Evolutionary conservation across 1,139 yeast genomes (phyloP), one percentile per base, ranked within the genome.

Genomic region (Geotrichum fermentans): DNA sequence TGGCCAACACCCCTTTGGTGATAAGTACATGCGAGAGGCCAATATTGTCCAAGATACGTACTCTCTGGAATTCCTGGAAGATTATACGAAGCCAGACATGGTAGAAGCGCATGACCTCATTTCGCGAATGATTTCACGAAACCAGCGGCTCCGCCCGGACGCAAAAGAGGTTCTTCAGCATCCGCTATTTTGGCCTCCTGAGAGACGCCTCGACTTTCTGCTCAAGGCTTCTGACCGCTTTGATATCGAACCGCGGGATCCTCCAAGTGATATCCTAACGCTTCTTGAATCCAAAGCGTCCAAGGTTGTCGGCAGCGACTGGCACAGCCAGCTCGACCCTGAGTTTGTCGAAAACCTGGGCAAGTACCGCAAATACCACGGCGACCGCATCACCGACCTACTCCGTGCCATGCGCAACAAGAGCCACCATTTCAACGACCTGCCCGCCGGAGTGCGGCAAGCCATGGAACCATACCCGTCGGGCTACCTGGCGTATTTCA

Each of bases 1-100:
- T 13, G 98, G 99, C 0, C 65, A 68, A n/a, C 98, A 92, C 70
- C 98, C 98, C 2, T 92, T 87, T 70, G 98, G 98, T 11, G 95
- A 86, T 60, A 73, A 88, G 49, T 89, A 87, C 58, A 68, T 83
- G 60, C 74, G 98, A 46, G 97, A 92, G 62, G 94, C 85, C 16
- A 89, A 92, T 61, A 90, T 92, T 32, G 81, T 89, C 53, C 84
- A 80, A 57, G 86, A 84, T 16, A 75, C 75, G n/a, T 83, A 72
- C 62, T 73, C 77, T 50, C 67, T 90, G 40, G 74, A 77, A 8
- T 72, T 61, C 10, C 56, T 77, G 10, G 68, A 64, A 37, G 71
- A 72, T 21, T 60, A 65, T 4, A 63, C 66, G n/a, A 66, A 70
- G 10, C 81, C 77, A 26, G 67, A 64, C 60, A 67, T 72, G 8